Evolutionary conservation across 1,139 yeast genomes (phyloP).

Genomic region (Hansenula lynferdii): DNA sequence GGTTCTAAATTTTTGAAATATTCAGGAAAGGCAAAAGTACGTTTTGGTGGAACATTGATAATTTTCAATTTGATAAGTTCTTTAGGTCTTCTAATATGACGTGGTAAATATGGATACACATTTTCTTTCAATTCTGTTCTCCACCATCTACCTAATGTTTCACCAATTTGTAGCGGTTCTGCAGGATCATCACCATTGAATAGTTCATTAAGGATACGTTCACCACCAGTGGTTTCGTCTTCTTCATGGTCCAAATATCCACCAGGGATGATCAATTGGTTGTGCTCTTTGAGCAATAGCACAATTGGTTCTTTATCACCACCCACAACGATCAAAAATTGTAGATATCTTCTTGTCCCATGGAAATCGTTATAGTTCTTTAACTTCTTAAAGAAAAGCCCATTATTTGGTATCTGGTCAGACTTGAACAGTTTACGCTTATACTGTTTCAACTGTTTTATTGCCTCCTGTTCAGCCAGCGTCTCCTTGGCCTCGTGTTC

Average conservation of each 20-base stretch:
- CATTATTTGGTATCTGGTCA: conserved; percentile 7
- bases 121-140: conserved; percentile 30
- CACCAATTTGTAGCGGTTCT: conserved; percentile 7
- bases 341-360: conserved; percentile 31
- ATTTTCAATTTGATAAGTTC: conserved; percentile 31
- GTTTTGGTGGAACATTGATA: conserved; percentile 25
- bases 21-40: conserved; percentile 25
- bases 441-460: not conserved
- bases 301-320: conserved; percentile 32
- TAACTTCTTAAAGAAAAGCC: conserved; percentile 18
- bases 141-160: conserved; percentile 34
- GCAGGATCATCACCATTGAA: conserved; percentile 14
- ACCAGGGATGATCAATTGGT: conserved; percentile 24
- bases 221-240: conserved; percentile 26
- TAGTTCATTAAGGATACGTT: conserved; percentile 24
- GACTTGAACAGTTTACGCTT: conserved; percentile 3
- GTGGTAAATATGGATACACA: conserved; percentile 33
- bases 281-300: conserved; percentile 25
- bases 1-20: conserved; percentile 28
- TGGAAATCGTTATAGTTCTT: conserved; percentile 26
- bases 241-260: conserved; percentile 28
- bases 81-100: conserved; percentile 28
- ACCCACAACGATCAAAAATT: conserved; percentile 30
- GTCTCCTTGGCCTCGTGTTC: not conserved
- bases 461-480: not conserved